Conservation (phyloP, 306 rosid species). For the Senna siamea region DNA sequence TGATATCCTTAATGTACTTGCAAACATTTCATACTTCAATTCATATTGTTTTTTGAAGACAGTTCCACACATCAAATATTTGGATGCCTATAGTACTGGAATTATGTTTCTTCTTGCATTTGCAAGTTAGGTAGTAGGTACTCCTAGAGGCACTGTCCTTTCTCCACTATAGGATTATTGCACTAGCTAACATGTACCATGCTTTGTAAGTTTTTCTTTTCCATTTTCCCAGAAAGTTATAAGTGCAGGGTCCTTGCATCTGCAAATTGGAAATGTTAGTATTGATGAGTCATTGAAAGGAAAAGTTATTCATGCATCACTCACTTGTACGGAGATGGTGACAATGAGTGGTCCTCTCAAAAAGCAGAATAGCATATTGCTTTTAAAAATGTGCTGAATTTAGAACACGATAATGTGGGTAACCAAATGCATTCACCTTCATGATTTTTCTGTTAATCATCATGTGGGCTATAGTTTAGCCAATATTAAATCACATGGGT, state of each 20-base stretch:
- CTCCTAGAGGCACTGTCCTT: not conserved
- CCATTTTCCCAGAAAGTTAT: constrained; percentile 19
- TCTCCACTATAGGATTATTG: not conserved
- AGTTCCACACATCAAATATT: not conserved
- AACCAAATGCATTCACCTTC: constrained; percentile 3
- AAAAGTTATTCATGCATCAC: not conserved
- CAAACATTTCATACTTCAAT: not conserved
- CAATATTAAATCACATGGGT: not conserved
- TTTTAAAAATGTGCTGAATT: constrained; percentile 8
- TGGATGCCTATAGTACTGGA: not conserved
- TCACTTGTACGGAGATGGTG: not conserved
- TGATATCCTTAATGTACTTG: not conserved
- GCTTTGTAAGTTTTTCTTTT: not conserved
- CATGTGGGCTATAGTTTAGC: constrained; percentile 2
- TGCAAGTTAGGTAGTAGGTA: not conserved
- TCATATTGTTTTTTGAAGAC: not conserved
- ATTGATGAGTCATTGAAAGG: not conserved
- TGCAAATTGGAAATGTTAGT: not conserved
- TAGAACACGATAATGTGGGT: constrained; percentile 14
- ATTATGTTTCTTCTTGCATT: not conserved
- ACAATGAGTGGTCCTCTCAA: constrained; percentile 23
- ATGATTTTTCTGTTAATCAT: constrained; percentile 4
- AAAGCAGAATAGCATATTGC: not conserved
- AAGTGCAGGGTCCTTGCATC: not conserved
- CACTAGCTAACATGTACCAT: not conserved